A percentile compares a stretch with the other conserved stretches of the same genome.
These are phyloP conservation scores for Agaricus bisporus DNA, from an alignment of 768 basidiomycete genomes.

Conservation along the genomic window DNA sequence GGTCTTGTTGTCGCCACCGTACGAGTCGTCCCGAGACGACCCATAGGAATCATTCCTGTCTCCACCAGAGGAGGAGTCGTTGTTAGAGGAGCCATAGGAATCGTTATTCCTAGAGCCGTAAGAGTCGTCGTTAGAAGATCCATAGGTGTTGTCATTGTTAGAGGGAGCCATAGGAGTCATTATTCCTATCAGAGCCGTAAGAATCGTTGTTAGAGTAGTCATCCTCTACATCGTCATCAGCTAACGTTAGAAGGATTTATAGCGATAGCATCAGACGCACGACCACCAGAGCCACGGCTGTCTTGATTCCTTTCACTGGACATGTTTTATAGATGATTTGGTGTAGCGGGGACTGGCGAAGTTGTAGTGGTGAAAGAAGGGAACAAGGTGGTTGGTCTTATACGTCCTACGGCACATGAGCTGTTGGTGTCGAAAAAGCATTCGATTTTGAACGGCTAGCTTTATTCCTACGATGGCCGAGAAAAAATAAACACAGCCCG, in stretches of 20 bases:
- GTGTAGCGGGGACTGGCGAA: background rate
- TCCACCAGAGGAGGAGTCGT: slow-evolving; percentile 20
- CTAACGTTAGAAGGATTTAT: background rate
- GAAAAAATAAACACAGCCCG: too few species aligned
- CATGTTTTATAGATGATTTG: background rate
- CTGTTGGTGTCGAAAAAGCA: too few species aligned
- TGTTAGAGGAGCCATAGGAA: slow-evolving; percentile 17
- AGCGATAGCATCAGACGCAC: background rate
- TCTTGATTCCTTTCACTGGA: background rate
- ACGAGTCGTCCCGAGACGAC: slow-evolving; percentile 16
- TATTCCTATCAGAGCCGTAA: slow-evolving; percentile 9
- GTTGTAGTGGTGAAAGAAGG: background rate
- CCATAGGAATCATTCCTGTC: slow-evolving; percentile 18
- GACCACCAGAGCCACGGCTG: background rate
- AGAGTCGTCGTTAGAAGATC: slow-evolving; percentile 6
- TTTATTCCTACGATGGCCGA: too few species aligned
- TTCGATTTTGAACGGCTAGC: too few species aligned
- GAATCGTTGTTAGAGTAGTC: slow-evolving; percentile 6
- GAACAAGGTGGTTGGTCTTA: background rate
- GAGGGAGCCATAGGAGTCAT: slow-evolving; percentile 16
- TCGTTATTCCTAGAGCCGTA: slow-evolving; percentile 19
- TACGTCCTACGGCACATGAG: background rate
- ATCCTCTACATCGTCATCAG: background rate
- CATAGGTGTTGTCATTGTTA: slow-evolving; percentile 17
- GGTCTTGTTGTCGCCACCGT: slow-evolving; percentile 15